A percentile compares a stretch with the other conserved stretches of the same genome.
phyloP scores from a whole-genome alignment of 495 filamentous ascomycete genomes.

The Bathelium albidoporum region DNA sequence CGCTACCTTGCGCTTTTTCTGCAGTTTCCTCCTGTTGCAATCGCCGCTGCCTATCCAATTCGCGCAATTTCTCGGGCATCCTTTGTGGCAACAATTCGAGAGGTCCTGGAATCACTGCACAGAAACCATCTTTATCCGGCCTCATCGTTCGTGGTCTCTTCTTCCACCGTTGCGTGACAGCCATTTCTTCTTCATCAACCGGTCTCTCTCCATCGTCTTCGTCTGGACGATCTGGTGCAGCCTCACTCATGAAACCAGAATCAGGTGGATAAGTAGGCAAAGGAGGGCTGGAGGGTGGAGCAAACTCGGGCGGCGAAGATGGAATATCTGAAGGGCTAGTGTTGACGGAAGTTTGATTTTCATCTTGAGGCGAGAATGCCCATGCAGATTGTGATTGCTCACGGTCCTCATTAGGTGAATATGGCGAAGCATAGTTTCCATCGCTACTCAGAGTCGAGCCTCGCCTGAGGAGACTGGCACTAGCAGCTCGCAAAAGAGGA shows the following conservation, averaged over 20 bases:
- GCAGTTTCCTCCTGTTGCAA: conserved; percentile 5
- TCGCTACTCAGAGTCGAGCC: conserved; percentile 15
- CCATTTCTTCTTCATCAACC: conserved; percentile 24
- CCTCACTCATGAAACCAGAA: conserved; percentile 73
- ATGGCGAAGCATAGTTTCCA: not conserved
- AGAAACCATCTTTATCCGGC: conserved; percentile 8
- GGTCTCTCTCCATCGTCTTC: conserved; percentile 38
- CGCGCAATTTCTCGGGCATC: conserved; percentile 11
- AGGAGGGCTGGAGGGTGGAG: conserved; percentile 60
- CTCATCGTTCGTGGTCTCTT: conserved; percentile 16
- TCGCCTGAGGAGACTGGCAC: conserved; percentile 16
- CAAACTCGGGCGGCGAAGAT: conserved; percentile 69
- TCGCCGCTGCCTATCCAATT: not conserved
- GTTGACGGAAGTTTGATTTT: conserved; percentile 36
- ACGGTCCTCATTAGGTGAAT: not conserved
- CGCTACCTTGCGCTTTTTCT: not conserved
- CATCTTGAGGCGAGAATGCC: conserved; percentile 9
- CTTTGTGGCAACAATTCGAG: conserved; percentile 23
- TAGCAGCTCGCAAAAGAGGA: conserved; percentile 12
- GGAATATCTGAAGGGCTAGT: conserved; percentile 54
- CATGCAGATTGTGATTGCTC: not conserved
- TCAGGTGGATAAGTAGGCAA: conserved; percentile 59
- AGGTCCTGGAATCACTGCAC: conserved; percentile 22
- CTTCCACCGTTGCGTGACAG: conserved; percentile 14
- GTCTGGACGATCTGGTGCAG: conserved; percentile 49